Percentiles rank a stretch among this genome's conserved stretches.
phyloP scores from a whole-genome alignment of 2,329 filamentous ascomycete genomes.

The Neonectria neomacrospora region DNA sequence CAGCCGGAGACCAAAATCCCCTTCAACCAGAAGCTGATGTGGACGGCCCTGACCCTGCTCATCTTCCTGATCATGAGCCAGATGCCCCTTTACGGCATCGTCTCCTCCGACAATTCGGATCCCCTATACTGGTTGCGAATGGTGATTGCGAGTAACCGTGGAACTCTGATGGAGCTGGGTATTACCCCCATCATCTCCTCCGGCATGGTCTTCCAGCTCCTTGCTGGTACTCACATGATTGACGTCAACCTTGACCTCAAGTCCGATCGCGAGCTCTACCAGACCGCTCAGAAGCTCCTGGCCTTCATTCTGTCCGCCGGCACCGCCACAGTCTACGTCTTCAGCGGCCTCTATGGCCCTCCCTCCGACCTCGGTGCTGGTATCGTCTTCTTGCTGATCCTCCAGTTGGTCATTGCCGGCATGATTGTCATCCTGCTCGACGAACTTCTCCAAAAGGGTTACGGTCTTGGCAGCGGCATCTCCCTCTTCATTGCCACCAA shows the following conservation, averaged over 20 bases:
- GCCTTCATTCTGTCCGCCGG: constrained; percentile 98
- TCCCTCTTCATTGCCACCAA: constrained; percentile 99
- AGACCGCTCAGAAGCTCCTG: constrained; percentile 98
- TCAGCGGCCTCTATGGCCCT: constrained; percentile 97
- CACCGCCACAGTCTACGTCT: constrained; percentile 97
- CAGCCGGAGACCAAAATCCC: constrained; percentile 98
- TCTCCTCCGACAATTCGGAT: constrained; percentile 98
- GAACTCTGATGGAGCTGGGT: constrained; percentile 95
- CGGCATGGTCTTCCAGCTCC: constrained; percentile 99
- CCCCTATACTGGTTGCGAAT: constrained; percentile 99
- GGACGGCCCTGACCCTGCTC: constrained; percentile 91
- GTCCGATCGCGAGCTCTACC: constrained; percentile 99
- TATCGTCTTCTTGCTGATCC: constrained; percentile 97
- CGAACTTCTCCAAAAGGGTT: constrained; percentile 99
- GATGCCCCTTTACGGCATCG: constrained; percentile 99
- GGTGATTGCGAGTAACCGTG: constrained; percentile 99
- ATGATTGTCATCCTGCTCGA: constrained; percentile 99
- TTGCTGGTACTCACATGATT: constrained; percentile 98
- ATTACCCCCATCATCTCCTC: constrained; percentile 99
- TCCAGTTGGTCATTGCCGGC: constrained; percentile 96
- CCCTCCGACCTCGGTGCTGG: constrained; percentile 96
- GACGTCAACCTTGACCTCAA: constrained; percentile 99
- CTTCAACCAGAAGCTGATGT: constrained; percentile 99
- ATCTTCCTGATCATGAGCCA: constrained; percentile 99
- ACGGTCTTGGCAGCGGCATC: constrained; percentile 97